Evolutionary conservation across 805 yeast genomes (phyloP), one percentile per base, ranked within the genome.

Genomic region (Candida ortonii): DNA sequence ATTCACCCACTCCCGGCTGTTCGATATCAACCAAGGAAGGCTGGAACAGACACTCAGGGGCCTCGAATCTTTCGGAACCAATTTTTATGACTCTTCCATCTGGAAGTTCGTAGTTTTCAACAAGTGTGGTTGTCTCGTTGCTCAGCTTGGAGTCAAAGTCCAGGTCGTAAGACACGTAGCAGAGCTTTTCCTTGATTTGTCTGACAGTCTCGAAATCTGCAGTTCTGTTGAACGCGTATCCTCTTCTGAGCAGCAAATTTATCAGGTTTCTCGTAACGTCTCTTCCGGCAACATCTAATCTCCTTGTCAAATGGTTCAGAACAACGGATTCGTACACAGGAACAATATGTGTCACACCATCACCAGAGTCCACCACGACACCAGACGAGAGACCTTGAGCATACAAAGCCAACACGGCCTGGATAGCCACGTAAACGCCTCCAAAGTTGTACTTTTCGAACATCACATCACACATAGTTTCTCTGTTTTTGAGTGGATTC

Each of bases 131-230:
- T n/a, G 98, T 93, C 52, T 93, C 97, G 47, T 82, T 80, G 16
- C 97, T 83, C 43, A 93, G 65, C 57, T 79, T 85, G 18, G 85
- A 69, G 65, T 93, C 98, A 49, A 90, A 75, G 52, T 84, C 93
- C 55, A 93, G 72, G 61, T 93, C 97, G 59, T 93, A 90, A 12
- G 95, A 84, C 28, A 93, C 96, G 59, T 93, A 93, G 64, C 97
- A 88, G 53, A 87, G 67, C 63, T 93, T 89, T 67, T 93, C 98
- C 65, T 93, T 93, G 57, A 93, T 90, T 65, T 88, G 96, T 57
- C 98, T 86, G 29, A 93, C 97, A 3, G 97, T 93, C 66, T 93
- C 98, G 53, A 94, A 94, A 68, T 93, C 98, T 7, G 98, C 97
- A 26, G 96, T 89, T 70, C 98, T 79, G 69, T 93, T 93, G 66